phyloP scores from a whole-genome alignment of 768 basidiomycete species.

The Suillus variegatus region DNA sequence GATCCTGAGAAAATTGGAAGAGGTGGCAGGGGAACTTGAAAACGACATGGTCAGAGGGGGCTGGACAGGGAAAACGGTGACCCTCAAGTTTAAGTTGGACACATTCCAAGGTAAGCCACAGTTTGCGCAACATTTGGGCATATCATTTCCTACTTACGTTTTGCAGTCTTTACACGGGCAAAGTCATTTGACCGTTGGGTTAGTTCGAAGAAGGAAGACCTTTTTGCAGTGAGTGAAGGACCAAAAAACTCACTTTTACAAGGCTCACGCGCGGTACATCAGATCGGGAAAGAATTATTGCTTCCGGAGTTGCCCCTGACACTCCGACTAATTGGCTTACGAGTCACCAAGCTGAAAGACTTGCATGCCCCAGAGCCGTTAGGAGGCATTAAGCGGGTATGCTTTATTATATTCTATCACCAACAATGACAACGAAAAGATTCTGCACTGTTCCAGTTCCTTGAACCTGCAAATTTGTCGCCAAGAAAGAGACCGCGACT shows the following conservation, averaged over 20 bases:
- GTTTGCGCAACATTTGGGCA: neutral
- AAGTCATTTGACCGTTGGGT: constrained; percentile 79
- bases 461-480: constrained; percentile 41
- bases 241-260: constrained; percentile 9
- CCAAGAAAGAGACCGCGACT: constrained; percentile 44
- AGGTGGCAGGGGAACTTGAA: constrained; percentile 80
- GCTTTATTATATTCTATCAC: constrained; percentile 17
- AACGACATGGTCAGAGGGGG: constrained; percentile 76
- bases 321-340: constrained; percentile 83
- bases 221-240: constrained; percentile 60
- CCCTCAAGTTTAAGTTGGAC: constrained; percentile 91
- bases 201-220: constrained; percentile 70
- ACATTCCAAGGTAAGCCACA: constrained; percentile 69
- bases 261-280: constrained; percentile 6
- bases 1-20: constrained; percentile 76
- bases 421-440: neutral
- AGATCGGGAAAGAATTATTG: constrained; percentile 84
- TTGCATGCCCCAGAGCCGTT: constrained; percentile 46
- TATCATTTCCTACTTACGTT: constrained; percentile 7
- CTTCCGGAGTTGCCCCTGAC: constrained; percentile 77
- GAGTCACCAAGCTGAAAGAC: constrained; percentile 90
- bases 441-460: constrained; percentile 47
- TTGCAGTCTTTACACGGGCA: constrained; percentile 76
- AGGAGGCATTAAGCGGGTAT: constrained; percentile 74
- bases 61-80: constrained; percentile 88